Conservation (phyloP, 257 asterid genomes). For the Petunia axillaris region DNA sequence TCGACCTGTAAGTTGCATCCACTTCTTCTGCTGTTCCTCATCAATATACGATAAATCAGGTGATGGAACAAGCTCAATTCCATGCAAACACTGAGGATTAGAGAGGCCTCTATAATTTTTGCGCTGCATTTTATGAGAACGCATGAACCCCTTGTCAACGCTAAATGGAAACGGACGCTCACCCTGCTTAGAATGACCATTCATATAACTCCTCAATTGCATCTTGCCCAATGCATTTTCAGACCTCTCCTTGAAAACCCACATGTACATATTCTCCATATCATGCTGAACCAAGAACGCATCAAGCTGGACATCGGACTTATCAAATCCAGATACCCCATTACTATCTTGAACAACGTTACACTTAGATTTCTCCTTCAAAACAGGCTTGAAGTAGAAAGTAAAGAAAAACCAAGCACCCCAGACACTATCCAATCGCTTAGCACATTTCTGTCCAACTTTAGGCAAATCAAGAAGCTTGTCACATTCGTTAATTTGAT, state of each 20-base stretch:
- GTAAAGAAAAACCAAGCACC: conserved; percentile 88
- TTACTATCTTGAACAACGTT: conserved; percentile 55
- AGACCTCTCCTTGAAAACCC: conserved; percentile 81
- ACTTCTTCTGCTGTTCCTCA: conserved; percentile 67
- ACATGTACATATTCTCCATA: conserved; percentile 87
- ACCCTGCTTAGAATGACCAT: conserved; percentile 75
- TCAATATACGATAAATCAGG: conserved; percentile 53
- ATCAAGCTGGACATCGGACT: conserved; percentile 65
- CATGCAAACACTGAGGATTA: conserved; percentile 71
- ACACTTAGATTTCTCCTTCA: conserved; percentile 65
- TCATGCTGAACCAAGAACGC: conserved; percentile 75
- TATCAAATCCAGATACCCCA: conserved; percentile 66
- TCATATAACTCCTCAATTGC: conserved; percentile 81
- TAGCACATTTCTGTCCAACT: conserved; percentile 55
- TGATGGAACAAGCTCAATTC: conserved; percentile 57
- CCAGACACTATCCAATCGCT: conserved; percentile 71
- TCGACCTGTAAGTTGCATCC: conserved; percentile 71
- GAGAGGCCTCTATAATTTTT: conserved; percentile 73
- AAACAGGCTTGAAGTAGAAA: conserved; percentile 71
- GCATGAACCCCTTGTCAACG: conserved; percentile 63
- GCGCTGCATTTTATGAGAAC: conserved; percentile 72
- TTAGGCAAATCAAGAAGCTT: conserved; percentile 50
- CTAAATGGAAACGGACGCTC: conserved; percentile 72
- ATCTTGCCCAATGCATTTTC: conserved; percentile 77
- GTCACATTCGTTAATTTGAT: conserved; percentile 57